Evolutionary conservation across 169 alveolate genomes (phyloP), one percentile per base, ranked within the genome.

Genomic region (Plasmodium inui): DNA sequence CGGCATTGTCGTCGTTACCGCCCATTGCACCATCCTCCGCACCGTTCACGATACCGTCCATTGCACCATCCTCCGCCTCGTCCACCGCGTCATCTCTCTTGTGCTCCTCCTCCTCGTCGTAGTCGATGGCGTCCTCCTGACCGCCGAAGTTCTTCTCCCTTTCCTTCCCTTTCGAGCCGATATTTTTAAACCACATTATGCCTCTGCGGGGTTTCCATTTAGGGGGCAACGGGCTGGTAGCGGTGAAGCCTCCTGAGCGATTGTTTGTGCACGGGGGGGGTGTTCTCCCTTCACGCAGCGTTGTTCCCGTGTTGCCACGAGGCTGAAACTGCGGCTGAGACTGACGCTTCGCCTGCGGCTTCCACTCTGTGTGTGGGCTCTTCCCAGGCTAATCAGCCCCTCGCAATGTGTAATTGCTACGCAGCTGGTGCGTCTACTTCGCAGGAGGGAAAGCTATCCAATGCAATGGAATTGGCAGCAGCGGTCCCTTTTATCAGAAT

Each of bases 31-130:
- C 57, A 5, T 79, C 57, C 17, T 79, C 57, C 57, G 0, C 41
- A 4, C 67, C 57, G 28, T 10, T 3, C 50, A 6, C 67, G 28
- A 0, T 0, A n/a, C 32, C 84, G 41, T n/a, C 72, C 46, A 32
- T 22, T 32, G 0, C 26, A 22, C 2, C 83, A 2, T n/a, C 8
- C 14, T 30, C 73, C 1, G 1, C 28, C 2, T 3, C 28, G 34
- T 17, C 74, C 19, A 32, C 12, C 32, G 3, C 10, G 44, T 78
- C 84, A 4, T n/a, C 74, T 61, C 6, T 67, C 76, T 6, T 67
- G 1, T 67, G 76, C 19, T 82, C 55, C 37, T 57, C 89, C 39
- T 82, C 89, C 1, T 82, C 89, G 26, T 81, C 88, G 50, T 82
- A 82, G 22, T 82, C 79, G 17, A 82, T 12, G 0, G 89, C 74